Evolutionary conservation across 495 filamentous ascomycete genomes (phyloP), one percentile per base, ranked within the genome.

Genomic region (Cudoniella acicularis): DNA sequence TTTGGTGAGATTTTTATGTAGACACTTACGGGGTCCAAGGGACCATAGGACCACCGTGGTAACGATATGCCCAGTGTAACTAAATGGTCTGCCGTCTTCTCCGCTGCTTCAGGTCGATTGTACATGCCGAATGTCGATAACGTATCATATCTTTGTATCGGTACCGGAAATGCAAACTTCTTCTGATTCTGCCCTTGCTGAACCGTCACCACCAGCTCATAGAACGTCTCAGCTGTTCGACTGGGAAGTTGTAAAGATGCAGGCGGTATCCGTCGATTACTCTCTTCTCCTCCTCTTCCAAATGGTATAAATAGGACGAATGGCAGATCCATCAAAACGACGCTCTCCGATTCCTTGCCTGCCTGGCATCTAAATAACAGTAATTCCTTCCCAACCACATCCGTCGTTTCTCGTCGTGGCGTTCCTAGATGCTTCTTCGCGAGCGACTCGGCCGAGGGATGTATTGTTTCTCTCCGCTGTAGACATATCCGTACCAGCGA

Each of bases 41-140:
- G 94, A 17, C 94, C 94, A 67, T 98, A 98, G 22, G 91, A 96
- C 94, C 94, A 98, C 52, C 91, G 84, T 10, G 93, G 93, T 59
- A 98, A 77, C 52, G 88, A 92, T 54, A 96, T 95, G 17, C 89
- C 88, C 56, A 98, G 74, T 16, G 91, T 96, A 43, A 98, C 92
- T 53, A 98, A 73, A 69, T 96, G 92, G 72, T 98, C 94, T 41
- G 89, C 81, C 54, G 92, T 87, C 52, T 82, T 82, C 61, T 96
- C 89, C 49, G 89, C 89, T 52, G 84, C 86, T 71, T 97, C 94
- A 10, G 91, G 94, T 24, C 91, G 86, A 73, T 98, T 97, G 75
- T 97, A 98, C 94, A 98, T 98, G 70, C 94, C 95, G 73, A 98
- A 98, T 26, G 94, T 98, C 21, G 92, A 97, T 25, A 98, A 77